phyloP scores from a whole-genome alignment of 257 asterid genomes.

The Solanum lignicaule region DNA sequence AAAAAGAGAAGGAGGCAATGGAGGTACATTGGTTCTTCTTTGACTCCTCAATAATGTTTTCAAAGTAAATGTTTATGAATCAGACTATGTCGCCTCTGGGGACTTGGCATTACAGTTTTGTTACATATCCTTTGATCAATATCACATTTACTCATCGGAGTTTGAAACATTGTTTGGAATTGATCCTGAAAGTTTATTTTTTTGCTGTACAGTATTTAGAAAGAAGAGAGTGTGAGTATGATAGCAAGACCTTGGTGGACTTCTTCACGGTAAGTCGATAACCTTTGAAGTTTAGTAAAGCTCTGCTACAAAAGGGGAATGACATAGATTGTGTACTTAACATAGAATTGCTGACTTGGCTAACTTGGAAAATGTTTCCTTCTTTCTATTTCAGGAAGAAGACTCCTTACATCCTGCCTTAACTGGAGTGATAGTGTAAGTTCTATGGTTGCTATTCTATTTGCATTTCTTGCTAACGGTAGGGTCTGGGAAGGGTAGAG shows the following conservation, averaged over 20 bases:
- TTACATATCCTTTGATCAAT: background rate
- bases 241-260: constrained; percentile 54
- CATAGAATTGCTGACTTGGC: background rate
- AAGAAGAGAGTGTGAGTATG: constrained; percentile 88
- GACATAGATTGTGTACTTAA: background rate
- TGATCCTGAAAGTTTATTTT: background rate
- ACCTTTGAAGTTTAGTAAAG: background rate
- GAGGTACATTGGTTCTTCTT: constrained; percentile 28
- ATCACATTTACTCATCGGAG: background rate
- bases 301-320: background rate
- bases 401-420: constrained; percentile 45
- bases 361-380: background rate
- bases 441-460: background rate
- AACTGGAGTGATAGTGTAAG: constrained; percentile 74
- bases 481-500: background rate
- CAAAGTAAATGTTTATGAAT: background rate
- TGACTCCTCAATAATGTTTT: background rate
- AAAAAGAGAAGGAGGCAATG: constrained; percentile 21
- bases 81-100: background rate
- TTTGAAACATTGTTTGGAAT: background rate
- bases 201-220: constrained; percentile 50
- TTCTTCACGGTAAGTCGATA: constrained; percentile 48
- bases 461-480: no score
- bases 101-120: background rate
- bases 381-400: constrained; percentile 42